Conservation (phyloP, 2,329 filamentous ascomycete species). For the Fusarium heterosporum region DNA sequence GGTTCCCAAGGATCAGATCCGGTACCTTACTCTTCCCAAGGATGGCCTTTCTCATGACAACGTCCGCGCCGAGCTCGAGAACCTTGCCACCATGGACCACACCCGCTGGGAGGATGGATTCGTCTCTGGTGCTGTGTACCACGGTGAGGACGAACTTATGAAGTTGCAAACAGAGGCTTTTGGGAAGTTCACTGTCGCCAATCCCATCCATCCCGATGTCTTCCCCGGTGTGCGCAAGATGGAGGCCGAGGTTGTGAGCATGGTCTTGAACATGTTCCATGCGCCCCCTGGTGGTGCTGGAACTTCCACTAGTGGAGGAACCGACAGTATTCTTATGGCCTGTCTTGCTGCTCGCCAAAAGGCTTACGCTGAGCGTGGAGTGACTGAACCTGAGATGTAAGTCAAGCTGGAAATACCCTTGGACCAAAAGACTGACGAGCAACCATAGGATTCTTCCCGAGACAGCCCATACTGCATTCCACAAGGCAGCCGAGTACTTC, state of each 20-base stretch:
- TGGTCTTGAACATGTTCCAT: constrained; percentile 92
- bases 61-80: constrained; percentile 81
- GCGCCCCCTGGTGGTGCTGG: constrained; percentile 87
- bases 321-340: constrained; percentile 97
- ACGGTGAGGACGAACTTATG: constrained; percentile 85
- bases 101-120: constrained; percentile 96
- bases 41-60: constrained; percentile 85
- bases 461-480: constrained; percentile 95
- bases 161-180: constrained; percentile 92
- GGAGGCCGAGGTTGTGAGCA: constrained; percentile 97
- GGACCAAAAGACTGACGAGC: constrained; percentile 22
- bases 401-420: constrained; percentile 44
- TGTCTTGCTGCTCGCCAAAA: constrained; percentile 91
- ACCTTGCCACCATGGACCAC: constrained; percentile 87
- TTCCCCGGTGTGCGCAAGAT: constrained; percentile 99
- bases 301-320: constrained; percentile 91
- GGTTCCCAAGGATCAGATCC: constrained; percentile 76
- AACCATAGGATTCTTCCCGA: constrained; percentile 83
- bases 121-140: constrained; percentile 95
- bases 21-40: constrained; percentile 81
- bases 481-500: constrained; percentile 95
- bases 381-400: constrained; percentile 95
- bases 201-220: constrained; percentile 97
- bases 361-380: constrained; percentile 83
- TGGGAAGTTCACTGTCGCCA: constrained; percentile 92